Evolutionary conservation across 495 filamentous ascomycete genomes (phyloP), one percentile per base, ranked within the genome.

Genomic region (Neurospora sp.): DNA sequence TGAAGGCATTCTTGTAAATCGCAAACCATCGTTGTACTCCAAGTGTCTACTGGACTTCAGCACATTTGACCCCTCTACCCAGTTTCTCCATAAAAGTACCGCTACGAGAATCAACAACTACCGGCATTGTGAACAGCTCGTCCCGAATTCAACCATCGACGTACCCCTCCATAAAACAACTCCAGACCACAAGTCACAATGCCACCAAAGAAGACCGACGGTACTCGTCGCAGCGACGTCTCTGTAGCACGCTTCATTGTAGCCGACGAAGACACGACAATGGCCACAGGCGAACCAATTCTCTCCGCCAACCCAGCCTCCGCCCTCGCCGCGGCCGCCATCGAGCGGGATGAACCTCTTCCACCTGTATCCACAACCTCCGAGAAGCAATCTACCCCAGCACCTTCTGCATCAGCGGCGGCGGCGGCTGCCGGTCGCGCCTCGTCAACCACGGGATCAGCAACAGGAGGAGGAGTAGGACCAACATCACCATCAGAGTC

Each of bases 201-300:
- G 84, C 81, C 81, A 1, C 74, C 82, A 28, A 76, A 79, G 9
- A 84, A 84, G 72, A 80, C 74, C 73, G 81, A 84, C 69, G 66
- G 70, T n/a, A 75, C 75, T 24, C 79, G 81, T 43, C 78, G 79
- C 73, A 82, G 79, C 78, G 82, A 85, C 74, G 80, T 82, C 69
- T 84, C 84, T 8, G 81, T 78, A 71, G 84, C 84, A 2, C 78
- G 81, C 43, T 84, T 84, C 40, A 80, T 83, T 7, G 77, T 82
- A 40, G 83, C 81, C 70, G 82, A 82, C 31, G 80, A 82, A 9
- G 77, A 79, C 69, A 75, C 45, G 62, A 71, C 38, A 54, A 77
- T 74, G 66, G 73, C 76, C 54, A 66, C 54, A 0, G 74, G 71
- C 28, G 74, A 78, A 21, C 73, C 79, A 10, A 70, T 77, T 70